Base-by-base conservation (phyloP, 2,329 filamentous ascomycete genomes). In the Pestalotiopsis sp. region DNA sequence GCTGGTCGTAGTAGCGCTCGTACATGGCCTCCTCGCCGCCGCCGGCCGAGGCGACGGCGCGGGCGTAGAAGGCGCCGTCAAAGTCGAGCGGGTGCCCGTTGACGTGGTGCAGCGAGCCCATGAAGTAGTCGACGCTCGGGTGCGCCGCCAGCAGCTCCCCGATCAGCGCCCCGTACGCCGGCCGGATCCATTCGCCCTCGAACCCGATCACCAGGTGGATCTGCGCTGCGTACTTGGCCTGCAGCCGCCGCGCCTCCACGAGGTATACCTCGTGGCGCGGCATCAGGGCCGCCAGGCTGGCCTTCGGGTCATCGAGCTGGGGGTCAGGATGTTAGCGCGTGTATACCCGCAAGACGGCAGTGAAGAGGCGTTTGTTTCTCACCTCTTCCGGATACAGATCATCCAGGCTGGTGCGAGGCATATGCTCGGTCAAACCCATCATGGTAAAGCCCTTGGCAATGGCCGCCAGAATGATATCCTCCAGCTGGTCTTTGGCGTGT, bases 321-420 rank as follows among this genome's bases (percentile, higher is more conserved):
- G 68, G 17, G 14, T 7, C 11, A 4, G 31, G 31, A 36, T 64
- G 61, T 64, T 25, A 64, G 61, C 36, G 23, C 23, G 14, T 31
- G 17, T 17, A 36, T 36, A 36, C 31, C 31, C 31, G 31, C 7
- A 36, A 9, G 31, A 36, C 31, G 31, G 31, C 12, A n/a, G 60
- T 17, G 68, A 36, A 39, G 41, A 17, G 45, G 12, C 64, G 25
- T 66, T n/a, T 25, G 14, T 60, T 59, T 71, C 73, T 74, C 71
- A 92, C 91, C 84, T 99, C 96, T 84, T 97, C 95, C 0, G 96
- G 96, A 78, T 99, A 99, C 66, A 97, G 87, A 81, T 99, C 95
- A 68, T 87, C 83, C 45, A 86, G 80, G 64, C 89, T 83, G 61
- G 90, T 88, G 41, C 95, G 92, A 7, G 95, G 94, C 90, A 99